Evolutionary conservation across 257 asterid species (phyloP).

Genomic region (Cruciata laevipes): DNA sequence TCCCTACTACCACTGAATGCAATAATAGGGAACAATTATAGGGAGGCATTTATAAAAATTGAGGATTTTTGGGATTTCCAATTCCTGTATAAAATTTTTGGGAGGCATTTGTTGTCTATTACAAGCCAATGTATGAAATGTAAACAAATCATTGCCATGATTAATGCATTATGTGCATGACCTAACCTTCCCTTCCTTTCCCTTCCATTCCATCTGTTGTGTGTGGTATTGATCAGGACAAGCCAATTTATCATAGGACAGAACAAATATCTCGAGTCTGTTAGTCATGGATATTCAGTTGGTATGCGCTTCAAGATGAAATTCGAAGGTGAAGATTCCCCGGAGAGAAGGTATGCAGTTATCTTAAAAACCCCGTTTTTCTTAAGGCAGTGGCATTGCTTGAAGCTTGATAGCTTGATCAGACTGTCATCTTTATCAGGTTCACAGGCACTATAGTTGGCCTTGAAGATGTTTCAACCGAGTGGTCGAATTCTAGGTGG

Average conservation of each 20-base stretch:
- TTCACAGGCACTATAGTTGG: conserved; percentile 79
- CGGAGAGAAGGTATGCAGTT: conserved; percentile 37
- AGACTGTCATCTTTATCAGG: conserved; percentile 25
- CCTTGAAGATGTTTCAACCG: conserved; percentile 46
- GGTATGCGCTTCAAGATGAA: conserved; percentile 56
- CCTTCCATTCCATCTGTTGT: too few species aligned
- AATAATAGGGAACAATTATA: too few species aligned
- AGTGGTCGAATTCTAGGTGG: conserved; percentile 74
- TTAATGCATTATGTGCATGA: background rate
- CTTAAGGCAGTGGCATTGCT: background rate
- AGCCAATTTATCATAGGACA: conserved; percentile 41
- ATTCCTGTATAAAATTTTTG: too few species aligned
- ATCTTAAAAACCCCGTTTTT: background rate
- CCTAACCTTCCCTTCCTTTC: too few species aligned
- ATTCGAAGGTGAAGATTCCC: conserved; percentile 47
- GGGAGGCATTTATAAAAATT: too few species aligned
- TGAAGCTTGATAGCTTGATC: background rate
- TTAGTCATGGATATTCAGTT: conserved; percentile 30
- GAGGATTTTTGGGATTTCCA: too few species aligned
- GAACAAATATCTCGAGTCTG: conserved; percentile 36
- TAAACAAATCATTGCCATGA: too few species aligned
- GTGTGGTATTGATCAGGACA: conserved; percentile 23
- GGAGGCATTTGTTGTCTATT: conserved; percentile 42
- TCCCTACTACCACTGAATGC: too few species aligned
- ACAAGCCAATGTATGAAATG: conserved; percentile 38